These are phyloP conservation scores for Mucor plumbeus DNA, from an alignment of 371 early-diverging fungal species.

Conservation along the genomic window DNA sequence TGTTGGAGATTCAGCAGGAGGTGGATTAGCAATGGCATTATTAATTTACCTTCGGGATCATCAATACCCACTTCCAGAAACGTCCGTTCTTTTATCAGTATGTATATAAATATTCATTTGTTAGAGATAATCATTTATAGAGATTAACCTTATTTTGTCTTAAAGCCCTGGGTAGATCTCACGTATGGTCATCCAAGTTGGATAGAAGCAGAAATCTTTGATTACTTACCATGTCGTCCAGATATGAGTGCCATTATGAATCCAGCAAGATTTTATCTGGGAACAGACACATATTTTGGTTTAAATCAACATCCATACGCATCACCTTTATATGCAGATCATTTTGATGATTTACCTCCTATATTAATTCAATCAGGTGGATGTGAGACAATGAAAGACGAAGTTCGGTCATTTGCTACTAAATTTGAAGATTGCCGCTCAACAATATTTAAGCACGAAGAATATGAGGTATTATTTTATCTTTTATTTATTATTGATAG, in stretches of 20 bases:
- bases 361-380: constrained; percentile 57
- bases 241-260: constrained; percentile 1
- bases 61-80: constrained; percentile 39
- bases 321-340: constrained; percentile 22
- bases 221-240: constrained; percentile 26
- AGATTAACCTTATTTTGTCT: neutral
- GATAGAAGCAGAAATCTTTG: constrained; percentile 1
- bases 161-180: constrained; percentile 29
- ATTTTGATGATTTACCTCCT: constrained; percentile 43
- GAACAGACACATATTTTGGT: constrained; percentile 17
- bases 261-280: constrained; percentile 30
- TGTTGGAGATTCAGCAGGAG: constrained; percentile 80
- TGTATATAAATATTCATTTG: neutral
- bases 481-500: neutral
- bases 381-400: constrained; percentile 55
- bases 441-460: constrained; percentile 18
- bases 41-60: constrained; percentile 48
- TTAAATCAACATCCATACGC: constrained; percentile 23
- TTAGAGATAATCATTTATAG: neutral
- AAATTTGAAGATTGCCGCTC: constrained; percentile 11
- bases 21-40: constrained; percentile 45
- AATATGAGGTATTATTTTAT: constrained; percentile 21
- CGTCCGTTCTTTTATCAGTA: constrained; percentile 23
- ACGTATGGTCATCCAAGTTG: constrained; percentile 24
- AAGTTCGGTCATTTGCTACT: constrained; percentile 23